Base-by-base conservation (phyloP, 1,139 yeast genomes). In the Magnusiomyces clavatus region DNA sequence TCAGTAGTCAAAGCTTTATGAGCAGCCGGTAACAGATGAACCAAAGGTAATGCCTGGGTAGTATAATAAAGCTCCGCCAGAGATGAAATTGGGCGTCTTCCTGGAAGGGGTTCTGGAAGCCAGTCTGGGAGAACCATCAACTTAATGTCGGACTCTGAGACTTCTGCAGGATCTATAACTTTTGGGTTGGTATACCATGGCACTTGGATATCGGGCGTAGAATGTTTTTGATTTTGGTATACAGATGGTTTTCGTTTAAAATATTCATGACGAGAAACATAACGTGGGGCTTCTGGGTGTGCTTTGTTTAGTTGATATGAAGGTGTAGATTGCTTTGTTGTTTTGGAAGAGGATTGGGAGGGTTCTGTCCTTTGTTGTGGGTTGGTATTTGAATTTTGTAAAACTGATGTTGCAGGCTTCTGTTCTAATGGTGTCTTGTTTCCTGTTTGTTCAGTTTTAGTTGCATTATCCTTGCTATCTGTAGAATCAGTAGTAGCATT, bases 1-100 rank as follows among this genome's bases (percentile, higher is more conserved):
- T 86, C 94, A 0, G 97, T 86, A 51, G 88, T 81, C 47, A 92
- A 72, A 0, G 86, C 83, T 65, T 92, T 92, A 63, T 89, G 95
- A 10, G 96, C 82, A 36, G 89, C 79, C 0, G 96, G 92, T 37
- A 92, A 72, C 35, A 90, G 70, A 62, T 86, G 88, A 13, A 86
- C 82, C 47, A 90, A 69, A 0, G 97, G 97, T 46, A 88, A 73
- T 0, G 96, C 84, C 64, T 90, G 96, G 1, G 96, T 86, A 54
- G 87, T 78, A 63, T 87, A 89, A 63, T 85, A 87, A 42, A 92
- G 70, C 63, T 90, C 97, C 0, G 96, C 87, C 56, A 90, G 72
- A 1, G 97, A 85, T 4, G 16, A 24, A 17, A 37, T 41, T 8
- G 31, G 31, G 35, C 61, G 57, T 8, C 65, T 52, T 14, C 61